Evolutionary conservation across 192 early-diverging fungal species (phyloP), one percentile per base, ranked within the genome.

Genomic region (Coemansia sp.): DNA sequence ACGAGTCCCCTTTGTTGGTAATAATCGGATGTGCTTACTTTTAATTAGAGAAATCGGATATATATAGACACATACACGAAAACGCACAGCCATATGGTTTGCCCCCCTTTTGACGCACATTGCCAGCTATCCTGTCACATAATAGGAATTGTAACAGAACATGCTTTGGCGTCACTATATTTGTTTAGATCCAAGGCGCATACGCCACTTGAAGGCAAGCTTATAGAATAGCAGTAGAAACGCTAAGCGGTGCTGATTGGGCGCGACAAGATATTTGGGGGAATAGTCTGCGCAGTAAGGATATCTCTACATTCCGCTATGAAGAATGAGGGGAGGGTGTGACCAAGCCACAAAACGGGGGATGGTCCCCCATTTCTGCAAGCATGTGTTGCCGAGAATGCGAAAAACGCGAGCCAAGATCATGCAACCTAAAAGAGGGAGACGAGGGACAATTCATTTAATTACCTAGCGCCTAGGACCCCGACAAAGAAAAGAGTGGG

Each of bases 351-450:
- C 55, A n/a, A 34, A 32, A 58, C 17, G 55, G 15, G 29, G 23
- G 31, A n/a, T 29, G 29, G 31, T 32, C 55, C 55, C 23, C 55
- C 55, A 29, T n/a, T 34, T 31, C 5, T 27, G 23, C 19, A 9
- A 27, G 50, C 50, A 3, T 14, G 25, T n/a, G 29, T 8, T 29
- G 55, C 55, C 55, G 29, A 58, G 55, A 58, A 58, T 58, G 55
- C 55, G 55, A n/a, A 31, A 55, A 58, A 58, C 17, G 55, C n/a
- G 55, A 32, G 55, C 27, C 55, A 58, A 58, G 55, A 34, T 15
- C 51, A 17, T 29, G 32, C 29, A 31, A 32, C 19, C 23, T 7
- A 29, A 58, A 58, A 58, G 29, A 32, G 55, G 55, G 55, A 32
- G 12, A 5, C 14, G 27, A 32, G 55, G 55, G 55, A 58, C 29